Evolutionary conservation across 2,329 filamentous ascomycete genomes (phyloP).

Genomic region (Fusarium virguliforme): DNA sequence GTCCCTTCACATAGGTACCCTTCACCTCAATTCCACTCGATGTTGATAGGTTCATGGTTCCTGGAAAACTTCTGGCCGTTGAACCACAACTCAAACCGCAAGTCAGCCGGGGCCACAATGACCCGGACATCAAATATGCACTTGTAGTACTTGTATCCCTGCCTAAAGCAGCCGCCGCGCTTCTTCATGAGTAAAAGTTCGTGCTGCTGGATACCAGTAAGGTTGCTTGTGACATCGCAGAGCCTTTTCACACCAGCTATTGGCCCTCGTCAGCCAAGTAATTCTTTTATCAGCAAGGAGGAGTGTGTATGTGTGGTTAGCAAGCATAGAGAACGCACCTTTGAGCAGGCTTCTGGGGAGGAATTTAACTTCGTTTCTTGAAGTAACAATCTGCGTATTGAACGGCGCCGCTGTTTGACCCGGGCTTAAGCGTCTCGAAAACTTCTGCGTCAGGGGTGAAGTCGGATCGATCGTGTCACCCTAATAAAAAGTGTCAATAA

Average conservation of each 20-base stretch:
- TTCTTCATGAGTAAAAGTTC: background rate
- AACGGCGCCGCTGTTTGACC: background rate
- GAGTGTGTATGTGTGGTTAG: background rate
- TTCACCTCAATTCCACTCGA: conserved; percentile 6
- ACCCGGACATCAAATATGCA: background rate
- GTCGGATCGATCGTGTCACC: background rate
- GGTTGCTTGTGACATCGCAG: background rate
- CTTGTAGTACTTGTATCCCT: background rate
- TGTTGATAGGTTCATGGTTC: background rate
- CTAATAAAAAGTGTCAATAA: background rate
- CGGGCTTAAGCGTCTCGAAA: background rate
- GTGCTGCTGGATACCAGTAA: background rate
- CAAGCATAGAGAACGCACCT: background rate
- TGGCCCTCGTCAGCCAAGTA: background rate
- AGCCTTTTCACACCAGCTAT: background rate
- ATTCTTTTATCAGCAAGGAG: background rate
- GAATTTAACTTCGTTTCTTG: background rate
- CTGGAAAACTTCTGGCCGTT: background rate
- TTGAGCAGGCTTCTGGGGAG: background rate
- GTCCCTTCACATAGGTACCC: background rate
- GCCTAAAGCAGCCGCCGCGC: background rate
- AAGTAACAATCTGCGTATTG: background rate
- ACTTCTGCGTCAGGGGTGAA: background rate
- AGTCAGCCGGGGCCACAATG: background rate
- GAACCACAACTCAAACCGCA: conserved; percentile 3